Evolutionary conservation across 2,329 filamentous ascomycete species (phyloP).

Genomic region (Colletotrichum sidae): DNA sequence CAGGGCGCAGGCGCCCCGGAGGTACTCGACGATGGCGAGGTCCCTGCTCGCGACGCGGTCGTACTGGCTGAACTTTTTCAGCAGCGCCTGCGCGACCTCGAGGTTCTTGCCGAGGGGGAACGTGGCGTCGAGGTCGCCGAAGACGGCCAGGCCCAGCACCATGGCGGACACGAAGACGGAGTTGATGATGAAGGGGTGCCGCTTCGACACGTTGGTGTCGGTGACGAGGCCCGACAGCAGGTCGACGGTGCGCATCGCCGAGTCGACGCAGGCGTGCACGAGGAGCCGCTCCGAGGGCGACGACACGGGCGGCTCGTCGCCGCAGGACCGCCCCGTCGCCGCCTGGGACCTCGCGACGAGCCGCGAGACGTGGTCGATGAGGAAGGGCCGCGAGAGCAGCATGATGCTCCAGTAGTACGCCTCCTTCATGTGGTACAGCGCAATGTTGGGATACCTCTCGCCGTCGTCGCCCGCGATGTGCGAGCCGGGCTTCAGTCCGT

Average conservation of each 20-base stretch:
- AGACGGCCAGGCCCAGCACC: constrained; percentile 56
- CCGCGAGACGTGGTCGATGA: constrained; percentile 44
- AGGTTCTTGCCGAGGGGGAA: constrained; percentile 47
- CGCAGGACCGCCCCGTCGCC: neutral
- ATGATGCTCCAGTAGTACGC: constrained; percentile 54
- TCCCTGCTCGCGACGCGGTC: constrained; percentile 42
- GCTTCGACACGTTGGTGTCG: constrained; percentile 50
- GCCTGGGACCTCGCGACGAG: constrained; percentile 22
- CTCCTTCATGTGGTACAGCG: constrained; percentile 48
- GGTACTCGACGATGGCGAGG: constrained; percentile 39
- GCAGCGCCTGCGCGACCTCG: constrained; percentile 38
- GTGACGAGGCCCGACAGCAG: constrained; percentile 50
- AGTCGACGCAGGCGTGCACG: constrained; percentile 49
- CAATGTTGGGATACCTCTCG: constrained; percentile 42
- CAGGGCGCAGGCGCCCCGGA: constrained; percentile 41
- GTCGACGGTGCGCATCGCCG: constrained; percentile 50
- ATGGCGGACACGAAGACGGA: constrained; percentile 57
- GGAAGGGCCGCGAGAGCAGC: constrained; percentile 50
- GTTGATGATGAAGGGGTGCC: constrained; percentile 58
- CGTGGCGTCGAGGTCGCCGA: constrained; percentile 54
- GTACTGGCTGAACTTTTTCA: constrained; percentile 41
- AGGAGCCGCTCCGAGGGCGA: constrained; percentile 42
- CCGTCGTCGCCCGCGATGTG: constrained; percentile 35
- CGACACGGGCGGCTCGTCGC: neutral
- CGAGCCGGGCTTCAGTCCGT: constrained; percentile 36